These are phyloP conservation scores for Rhodotorula sphaerocarpa DNA, from an alignment of 768 basidiomycete species.

Conservation along the genomic window DNA sequence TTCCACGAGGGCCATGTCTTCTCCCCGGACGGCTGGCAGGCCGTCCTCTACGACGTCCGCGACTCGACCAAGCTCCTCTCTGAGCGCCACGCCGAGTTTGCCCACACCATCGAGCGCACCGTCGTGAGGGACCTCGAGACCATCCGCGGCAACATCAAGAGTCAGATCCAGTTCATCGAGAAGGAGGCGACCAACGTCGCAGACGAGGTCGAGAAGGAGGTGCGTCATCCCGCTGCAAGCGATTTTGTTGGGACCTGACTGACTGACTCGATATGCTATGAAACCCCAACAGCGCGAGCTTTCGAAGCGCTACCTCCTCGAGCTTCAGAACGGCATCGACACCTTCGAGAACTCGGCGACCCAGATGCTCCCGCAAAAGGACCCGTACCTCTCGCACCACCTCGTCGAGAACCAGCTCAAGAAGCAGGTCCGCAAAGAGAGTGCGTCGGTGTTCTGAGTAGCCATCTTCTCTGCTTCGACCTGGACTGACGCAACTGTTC, in stretches of 20 bases:
- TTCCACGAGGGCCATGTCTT: slow-evolving; percentile 38
- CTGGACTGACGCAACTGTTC: too few species aligned
- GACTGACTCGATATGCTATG: neutral
- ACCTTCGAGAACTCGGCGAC: slow-evolving; percentile 29
- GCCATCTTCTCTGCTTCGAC: neutral
- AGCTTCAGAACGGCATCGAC: slow-evolving; percentile 32
- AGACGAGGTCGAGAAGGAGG: slow-evolving; percentile 32
- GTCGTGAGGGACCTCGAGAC: slow-evolving; percentile 30
- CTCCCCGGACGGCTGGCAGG: slow-evolving; percentile 45
- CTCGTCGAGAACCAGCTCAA: slow-evolving; percentile 44
- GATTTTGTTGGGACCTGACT: too few species aligned
- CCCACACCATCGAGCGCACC: slow-evolving; percentile 26
- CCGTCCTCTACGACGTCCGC: slow-evolving; percentile 33
- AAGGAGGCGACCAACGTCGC: slow-evolving; percentile 43
- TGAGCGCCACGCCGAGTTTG: slow-evolving; percentile 29
- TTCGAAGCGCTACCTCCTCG: slow-evolving; percentile 24
- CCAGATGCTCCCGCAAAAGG: slow-evolving; percentile 34
- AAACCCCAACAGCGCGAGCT: slow-evolving; percentile 12
- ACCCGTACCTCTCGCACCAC: slow-evolving; percentile 34
- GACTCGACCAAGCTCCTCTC: slow-evolving; percentile 33
- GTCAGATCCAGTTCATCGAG: slow-evolving; percentile 49
- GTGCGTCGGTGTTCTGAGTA: neutral
- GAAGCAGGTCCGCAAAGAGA: slow-evolving; percentile 49
- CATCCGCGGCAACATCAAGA: slow-evolving; percentile 30
- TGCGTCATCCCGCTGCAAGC: neutral